Percentiles rank a stretch among this genome's conserved stretches.
Conservation (phyloP, 495 filamentous ascomycete species). For the Penicillium taxi region DNA sequence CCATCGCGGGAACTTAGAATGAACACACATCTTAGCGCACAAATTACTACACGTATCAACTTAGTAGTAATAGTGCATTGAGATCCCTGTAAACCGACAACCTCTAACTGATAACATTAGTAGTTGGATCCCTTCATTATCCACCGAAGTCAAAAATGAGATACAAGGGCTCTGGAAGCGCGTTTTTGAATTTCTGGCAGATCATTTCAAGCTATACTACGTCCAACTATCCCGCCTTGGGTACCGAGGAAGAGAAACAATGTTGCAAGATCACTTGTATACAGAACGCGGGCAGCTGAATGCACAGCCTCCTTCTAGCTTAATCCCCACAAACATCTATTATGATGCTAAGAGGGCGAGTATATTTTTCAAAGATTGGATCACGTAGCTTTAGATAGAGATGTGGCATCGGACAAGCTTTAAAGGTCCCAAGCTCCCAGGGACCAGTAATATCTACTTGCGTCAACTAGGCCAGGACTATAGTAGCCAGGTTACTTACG, state of each 20-base stretch:
- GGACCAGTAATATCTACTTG: too few relatives aligned
- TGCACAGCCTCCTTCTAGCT: not conserved
- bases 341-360: slow-evolving; percentile 2
- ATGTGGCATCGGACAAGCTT: not conserved
- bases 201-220: slow-evolving; percentile 1
- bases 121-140: slow-evolving; percentile 2
- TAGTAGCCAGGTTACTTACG: too few relatives aligned
- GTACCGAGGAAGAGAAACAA: not conserved
- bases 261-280: not conserved
- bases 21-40: too few relatives aligned
- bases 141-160: not conserved
- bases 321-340: not conserved
- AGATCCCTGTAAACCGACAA: too few relatives aligned
- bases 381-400: slow-evolving; percentile 3
- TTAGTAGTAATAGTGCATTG: too few relatives aligned
- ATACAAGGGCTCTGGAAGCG: slow-evolving; percentile 1
- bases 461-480: too few relatives aligned
- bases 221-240: not conserved
- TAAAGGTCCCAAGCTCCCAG: not conserved
- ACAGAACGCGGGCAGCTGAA: slow-evolving; percentile 2
- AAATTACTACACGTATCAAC: too few relatives aligned
- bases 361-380: slow-evolving; percentile 2
- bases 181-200: slow-evolving; percentile 1
- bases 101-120: not conserved
- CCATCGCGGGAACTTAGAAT: too few relatives aligned